These are phyloP conservation scores for Kalaharituber pfeilii DNA, from an alignment of 2,329 filamentous ascomycete genomes.

Conservation along the genomic window DNA sequence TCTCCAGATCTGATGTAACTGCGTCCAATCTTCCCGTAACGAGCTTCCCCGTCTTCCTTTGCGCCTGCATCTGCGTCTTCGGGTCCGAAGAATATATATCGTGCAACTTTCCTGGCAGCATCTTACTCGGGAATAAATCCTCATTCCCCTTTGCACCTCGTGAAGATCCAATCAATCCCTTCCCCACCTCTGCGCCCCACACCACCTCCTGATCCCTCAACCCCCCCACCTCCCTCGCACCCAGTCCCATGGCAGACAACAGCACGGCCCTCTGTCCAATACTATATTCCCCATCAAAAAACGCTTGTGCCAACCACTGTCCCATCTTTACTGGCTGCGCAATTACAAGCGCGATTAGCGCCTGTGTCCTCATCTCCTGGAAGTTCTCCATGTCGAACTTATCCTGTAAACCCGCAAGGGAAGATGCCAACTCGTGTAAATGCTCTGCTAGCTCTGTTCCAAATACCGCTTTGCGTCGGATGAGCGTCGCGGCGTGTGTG, in stretches of 20 bases:
- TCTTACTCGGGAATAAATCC: constrained; percentile 59
- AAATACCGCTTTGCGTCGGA: constrained; percentile 74
- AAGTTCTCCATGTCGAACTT: constrained; percentile 70
- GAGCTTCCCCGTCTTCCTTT: constrained; percentile 15
- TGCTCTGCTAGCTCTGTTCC: constrained; percentile 78
- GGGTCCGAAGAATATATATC: constrained; percentile 41
- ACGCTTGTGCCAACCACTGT: constrained; percentile 65
- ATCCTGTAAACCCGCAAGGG: constrained; percentile 66
- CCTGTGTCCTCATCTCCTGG: constrained; percentile 54
- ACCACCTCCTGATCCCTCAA: constrained; percentile 41
- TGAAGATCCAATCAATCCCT: constrained; percentile 24
- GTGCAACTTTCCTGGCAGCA: constrained; percentile 56
- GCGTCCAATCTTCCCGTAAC: constrained; percentile 19
- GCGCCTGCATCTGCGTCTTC: neutral
- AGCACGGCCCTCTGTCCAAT: constrained; percentile 66
- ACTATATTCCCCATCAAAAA: constrained; percentile 86
- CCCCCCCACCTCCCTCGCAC: constrained; percentile 70
- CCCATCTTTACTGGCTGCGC: constrained; percentile 62
- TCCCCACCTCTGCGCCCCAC: constrained; percentile 31
- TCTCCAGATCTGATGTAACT: constrained; percentile 50
- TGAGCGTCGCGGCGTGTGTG: constrained; percentile 56
- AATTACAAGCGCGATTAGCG: constrained; percentile 64
- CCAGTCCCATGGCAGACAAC: constrained; percentile 63
- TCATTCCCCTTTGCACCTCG: constrained; percentile 13
- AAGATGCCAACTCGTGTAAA: constrained; percentile 57